phyloP scores from a whole-genome alignment of 768 basidiomycete species.

The Tricholoma hemisulphureum region DNA sequence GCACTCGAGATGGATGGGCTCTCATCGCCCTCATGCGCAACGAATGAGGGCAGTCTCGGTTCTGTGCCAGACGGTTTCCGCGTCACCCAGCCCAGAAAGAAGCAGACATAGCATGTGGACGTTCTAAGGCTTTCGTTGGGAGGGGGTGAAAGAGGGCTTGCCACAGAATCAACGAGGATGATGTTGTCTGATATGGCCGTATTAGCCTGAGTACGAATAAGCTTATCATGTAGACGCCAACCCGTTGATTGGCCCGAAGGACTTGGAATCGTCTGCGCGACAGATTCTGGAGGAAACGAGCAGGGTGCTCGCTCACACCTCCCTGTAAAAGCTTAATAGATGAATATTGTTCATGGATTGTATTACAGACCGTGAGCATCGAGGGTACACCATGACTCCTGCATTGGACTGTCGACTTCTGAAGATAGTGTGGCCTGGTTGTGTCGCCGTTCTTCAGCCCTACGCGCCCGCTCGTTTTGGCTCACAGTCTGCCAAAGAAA shows the following conservation, averaged over 20 bases:
- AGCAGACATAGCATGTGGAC: not conserved
- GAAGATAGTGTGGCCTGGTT: not conserved
- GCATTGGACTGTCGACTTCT: not conserved
- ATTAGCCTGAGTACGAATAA: not conserved
- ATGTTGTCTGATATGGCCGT: no score
- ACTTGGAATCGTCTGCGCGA: not conserved
- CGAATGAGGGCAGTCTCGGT: not conserved
- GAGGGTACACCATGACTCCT: no score
- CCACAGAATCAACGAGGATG: no score
- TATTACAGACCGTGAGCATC: not conserved
- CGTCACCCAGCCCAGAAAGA: not conserved
- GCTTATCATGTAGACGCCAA: not conserved
- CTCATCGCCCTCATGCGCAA: not conserved
- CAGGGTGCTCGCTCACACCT: not conserved
- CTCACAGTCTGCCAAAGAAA: not conserved
- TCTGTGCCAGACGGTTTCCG: not conserved
- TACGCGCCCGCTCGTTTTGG: not conserved
- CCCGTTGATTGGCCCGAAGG: not conserved
- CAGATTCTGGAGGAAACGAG: not conserved
- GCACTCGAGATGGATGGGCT: not conserved
- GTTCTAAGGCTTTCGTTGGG: not conserved
- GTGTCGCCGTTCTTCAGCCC: not conserved
- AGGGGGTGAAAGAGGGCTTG: not conserved
- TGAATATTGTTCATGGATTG: not conserved
- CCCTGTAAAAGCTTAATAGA: not conserved